A percentile compares a stretch with the other conserved stretches of the same genome.
phyloP scores from a whole-genome alignment of 1,284 basidiomycete species.

The Laetiporus sulphureus region DNA sequence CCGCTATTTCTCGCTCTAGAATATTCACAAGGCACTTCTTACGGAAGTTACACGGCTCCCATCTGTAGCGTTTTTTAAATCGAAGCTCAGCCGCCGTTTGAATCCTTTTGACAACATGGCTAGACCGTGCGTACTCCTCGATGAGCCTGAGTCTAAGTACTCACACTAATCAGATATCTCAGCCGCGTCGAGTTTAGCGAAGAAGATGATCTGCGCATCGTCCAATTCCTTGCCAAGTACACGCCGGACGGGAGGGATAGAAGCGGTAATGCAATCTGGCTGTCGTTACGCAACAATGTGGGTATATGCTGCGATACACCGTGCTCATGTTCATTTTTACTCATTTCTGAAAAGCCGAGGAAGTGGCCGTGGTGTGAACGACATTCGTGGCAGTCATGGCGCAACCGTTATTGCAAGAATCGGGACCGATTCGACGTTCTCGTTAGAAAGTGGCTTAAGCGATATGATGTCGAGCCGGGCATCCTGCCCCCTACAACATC shows the following conservation, averaged over 20 bases:
- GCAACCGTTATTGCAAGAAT: slow-evolving; percentile 43
- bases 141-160: background rate
- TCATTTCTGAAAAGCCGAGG: slow-evolving; percentile 2
- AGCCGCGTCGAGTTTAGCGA: slow-evolving; percentile 8
- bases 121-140: no score
- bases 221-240: slow-evolving; percentile 20
- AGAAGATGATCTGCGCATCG: slow-evolving; percentile 12
- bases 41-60: no score
- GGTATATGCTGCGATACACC: no score
- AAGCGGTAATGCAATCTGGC: slow-evolving; percentile 15
- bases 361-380: slow-evolving; percentile 35
- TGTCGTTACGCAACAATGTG: slow-evolving; percentile 16
- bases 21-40: no score
- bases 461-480: slow-evolving; percentile 3
- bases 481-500: background rate
- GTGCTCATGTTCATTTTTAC: background rate
- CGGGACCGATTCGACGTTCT: slow-evolving; percentile 30
- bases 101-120: no score
- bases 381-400: slow-evolving; percentile 50
- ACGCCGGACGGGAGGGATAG: slow-evolving; percentile 11
- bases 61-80: no score
- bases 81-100: no score
- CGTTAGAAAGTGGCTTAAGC: slow-evolving; percentile 30
- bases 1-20: no score
- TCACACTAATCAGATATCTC: background rate